Base-by-base conservation (phyloP, 2,329 filamentous ascomycete species). In the Fusarium duplospermum region DNA sequence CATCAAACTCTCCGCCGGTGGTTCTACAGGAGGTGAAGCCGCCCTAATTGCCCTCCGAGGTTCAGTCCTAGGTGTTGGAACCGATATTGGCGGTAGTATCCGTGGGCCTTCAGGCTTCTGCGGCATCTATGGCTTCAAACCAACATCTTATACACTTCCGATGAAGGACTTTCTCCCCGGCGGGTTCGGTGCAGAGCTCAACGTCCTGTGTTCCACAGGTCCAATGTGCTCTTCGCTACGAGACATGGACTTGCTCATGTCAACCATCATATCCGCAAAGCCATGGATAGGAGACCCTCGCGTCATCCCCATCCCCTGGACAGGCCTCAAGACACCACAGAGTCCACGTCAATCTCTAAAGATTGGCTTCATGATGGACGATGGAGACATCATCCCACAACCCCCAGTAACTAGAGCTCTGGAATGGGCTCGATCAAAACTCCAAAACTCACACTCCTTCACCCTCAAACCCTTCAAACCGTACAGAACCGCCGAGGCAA, bases 11-110 rank as follows among this genome's bases (percentile, higher is more conserved):
- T 90, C 88, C 0, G 86, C 90, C 0, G 92, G 92, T 4, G 92
- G 92, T 1, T 89, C 87, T 2, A 89, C 88, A 0, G 92, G 92
- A 9, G 92, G 92, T 6, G 83, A 84, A 58, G 82, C 77, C 0
- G 82, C 84, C 6, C 69, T 86, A 2, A 60, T 85, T 0, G 82
- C 82, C 4, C 78, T 85, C 45, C 73, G 81, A 4, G 84, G 84
- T 2, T 84, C 82, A 1, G 71, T 82, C 1, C 56, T 85, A 1
- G 83, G 83, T 0, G 65, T 85, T 8, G 84, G 84, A 2, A 82
- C 81, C 3, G 83, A 85, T 9, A 82, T 84, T 57, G 83, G 80
- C 6, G 82, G 83, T 3, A 82, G 81, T 40, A 75, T 83, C 33
- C 76, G 81, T 0, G 74, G 74, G 0, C 81, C 81, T 4, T 66